Conservation (phyloP, 768 basidiomycete genomes). For the Tubosaeta sp. region DNA sequence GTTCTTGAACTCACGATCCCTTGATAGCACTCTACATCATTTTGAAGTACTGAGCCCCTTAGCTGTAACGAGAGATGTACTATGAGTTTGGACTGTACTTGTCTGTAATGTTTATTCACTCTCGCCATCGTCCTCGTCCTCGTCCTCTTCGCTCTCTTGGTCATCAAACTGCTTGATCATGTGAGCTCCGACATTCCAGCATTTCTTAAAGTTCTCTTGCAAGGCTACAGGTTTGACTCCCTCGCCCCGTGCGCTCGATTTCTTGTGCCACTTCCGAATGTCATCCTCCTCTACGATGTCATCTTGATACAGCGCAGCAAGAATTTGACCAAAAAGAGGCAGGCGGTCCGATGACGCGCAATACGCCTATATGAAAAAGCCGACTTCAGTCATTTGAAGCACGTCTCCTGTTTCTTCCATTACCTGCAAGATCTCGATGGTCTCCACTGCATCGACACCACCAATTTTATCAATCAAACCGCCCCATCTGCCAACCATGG, state of each 20-base stretch:
- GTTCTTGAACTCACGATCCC: slow-evolving; percentile 10
- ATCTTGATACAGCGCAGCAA: slow-evolving; percentile 84
- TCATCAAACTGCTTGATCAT: slow-evolving; percentile 83
- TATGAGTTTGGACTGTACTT: slow-evolving; percentile 1
- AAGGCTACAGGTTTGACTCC: slow-evolving; percentile 37
- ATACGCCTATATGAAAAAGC: slow-evolving; percentile 43
- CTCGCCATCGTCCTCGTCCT: slow-evolving; percentile 16
- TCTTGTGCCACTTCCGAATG: slow-evolving; percentile 80
- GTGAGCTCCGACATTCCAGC: slow-evolving; percentile 64
- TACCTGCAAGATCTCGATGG: slow-evolving; percentile 76
- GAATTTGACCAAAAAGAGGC: slow-evolving; percentile 77
- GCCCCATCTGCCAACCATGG: slow-evolving; percentile 76
- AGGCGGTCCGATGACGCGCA: slow-evolving; percentile 62
- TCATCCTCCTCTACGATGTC: slow-evolving; percentile 91
- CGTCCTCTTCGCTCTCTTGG: slow-evolving; percentile 57
- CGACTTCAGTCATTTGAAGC: background rate
- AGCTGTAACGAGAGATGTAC: background rate
- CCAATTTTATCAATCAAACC: slow-evolving; percentile 75
- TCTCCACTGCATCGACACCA: slow-evolving; percentile 78
- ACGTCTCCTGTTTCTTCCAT: background rate
- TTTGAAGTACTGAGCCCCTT: slow-evolving; percentile 52
- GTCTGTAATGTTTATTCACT: slow-evolving; percentile 13
- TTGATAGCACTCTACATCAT: slow-evolving; percentile 73
- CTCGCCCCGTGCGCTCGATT: slow-evolving; percentile 50
- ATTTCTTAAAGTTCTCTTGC: slow-evolving; percentile 57